A percentile compares a stretch with the other conserved stretches of the same genome.
phyloP scores from a whole-genome alignment of 768 basidiomycete species.

The Hypholoma fasciculare region DNA sequence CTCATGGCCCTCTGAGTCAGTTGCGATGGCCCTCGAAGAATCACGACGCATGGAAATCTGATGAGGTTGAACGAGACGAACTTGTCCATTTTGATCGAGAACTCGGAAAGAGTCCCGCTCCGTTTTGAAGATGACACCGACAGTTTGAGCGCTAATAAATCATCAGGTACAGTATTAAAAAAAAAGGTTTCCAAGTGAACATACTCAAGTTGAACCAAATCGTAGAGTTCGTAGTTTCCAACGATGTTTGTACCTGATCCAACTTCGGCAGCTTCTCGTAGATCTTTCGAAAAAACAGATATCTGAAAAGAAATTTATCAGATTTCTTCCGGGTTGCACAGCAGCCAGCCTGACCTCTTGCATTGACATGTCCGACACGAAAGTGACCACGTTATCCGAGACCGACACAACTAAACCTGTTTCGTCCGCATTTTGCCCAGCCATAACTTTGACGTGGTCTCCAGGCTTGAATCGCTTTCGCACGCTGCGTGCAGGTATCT shows the following conservation, averaged over 20 bases:
- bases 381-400: conserved; percentile 88
- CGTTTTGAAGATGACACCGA: conserved; percentile 96
- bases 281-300: conserved; percentile 95
- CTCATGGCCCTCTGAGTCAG: conserved; percentile 87
- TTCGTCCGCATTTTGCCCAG: conserved; percentile 91
- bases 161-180: conserved; percentile 10
- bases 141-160: conserved; percentile 74
- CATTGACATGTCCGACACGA: conserved; percentile 96
- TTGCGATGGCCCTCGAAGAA: conserved; percentile 80
- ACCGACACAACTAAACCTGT: conserved; percentile 95
- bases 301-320: conserved; percentile 50
- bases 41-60: conserved; percentile 93
- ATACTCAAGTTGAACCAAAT: conserved; percentile 95
- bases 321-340: conserved; percentile 3
- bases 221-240: conserved; percentile 94
- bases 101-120: conserved; percentile 96
- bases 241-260: conserved; percentile 89
- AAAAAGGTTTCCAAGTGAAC: conserved; percentile 29
- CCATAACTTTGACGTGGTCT: conserved; percentile 98
- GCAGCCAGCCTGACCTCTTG: conserved; percentile 64
- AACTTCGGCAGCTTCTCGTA: conserved; percentile 96
- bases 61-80: conserved; percentile 87
- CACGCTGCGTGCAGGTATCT: conserved; percentile 84
- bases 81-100: conserved; percentile 90
- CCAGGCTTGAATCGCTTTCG: conserved; percentile 95